Base-by-base conservation (phyloP, 1,284 basidiomycete genomes). In the Fomes fomentarius region DNA sequence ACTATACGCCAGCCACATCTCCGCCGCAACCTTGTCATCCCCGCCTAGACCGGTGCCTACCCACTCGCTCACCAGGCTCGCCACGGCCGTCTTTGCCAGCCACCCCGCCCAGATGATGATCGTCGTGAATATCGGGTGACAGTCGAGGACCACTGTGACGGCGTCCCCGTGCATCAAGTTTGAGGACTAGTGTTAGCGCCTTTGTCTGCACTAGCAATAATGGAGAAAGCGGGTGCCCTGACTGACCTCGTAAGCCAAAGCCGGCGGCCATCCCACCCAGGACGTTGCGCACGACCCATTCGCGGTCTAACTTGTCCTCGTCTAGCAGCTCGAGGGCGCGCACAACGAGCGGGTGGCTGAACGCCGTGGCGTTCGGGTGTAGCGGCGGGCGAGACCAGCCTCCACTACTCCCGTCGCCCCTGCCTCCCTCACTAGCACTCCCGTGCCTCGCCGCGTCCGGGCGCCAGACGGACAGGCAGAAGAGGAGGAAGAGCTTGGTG, bases 221-320 rank as follows among this genome's bases (percentile, higher is more conserved):
- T 30, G 28, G 28, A 12, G 28, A 22, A 42, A 8, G 31, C 12
- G 17, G 9, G 39, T 25, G 31, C 40, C 17, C 40, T 11, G 12
- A 51, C 65, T 22, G 59, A 84, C 82, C 83, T 66, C 86, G 75
- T 56, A 89, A 69, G 1, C 86, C 86, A 62, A 89, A 89, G 1
- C 87, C 86, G 6, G 85, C 82, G 15, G 90, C 87, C 87, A 95
- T 90, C 0, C 93, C 93, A 17, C 93, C 92, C 0, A 95, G 75
- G 5, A 94, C 76, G 58, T 93, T 91, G 19, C 93, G 81, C 6
- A 94, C 86, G 1, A 93, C 77, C 93, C 93, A 95, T 63, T 91
- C 87, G 14, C 87, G 82, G 70, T 94, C 89, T 3, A 93, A 74
- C 46, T 76, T 80, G 61, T 83, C 83, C 47, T 90, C 85, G 61